Conservation (phyloP, 2,329 filamentous ascomycete genomes). For the Fusarium sp. region DNA sequence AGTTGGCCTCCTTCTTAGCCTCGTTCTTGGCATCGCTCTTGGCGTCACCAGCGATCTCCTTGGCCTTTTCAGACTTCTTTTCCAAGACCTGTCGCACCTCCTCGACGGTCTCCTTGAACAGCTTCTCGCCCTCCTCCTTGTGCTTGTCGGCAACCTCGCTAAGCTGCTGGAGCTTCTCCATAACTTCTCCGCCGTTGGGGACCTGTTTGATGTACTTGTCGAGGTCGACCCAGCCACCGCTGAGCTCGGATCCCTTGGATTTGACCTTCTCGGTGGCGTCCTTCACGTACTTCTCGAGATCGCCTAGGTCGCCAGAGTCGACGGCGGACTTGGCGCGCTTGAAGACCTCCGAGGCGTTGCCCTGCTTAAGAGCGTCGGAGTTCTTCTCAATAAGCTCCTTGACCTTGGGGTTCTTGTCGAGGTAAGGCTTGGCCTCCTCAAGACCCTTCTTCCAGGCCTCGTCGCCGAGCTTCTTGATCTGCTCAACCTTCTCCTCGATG, state of each 20-base stretch:
- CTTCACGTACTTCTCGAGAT: slow-evolving; percentile 56
- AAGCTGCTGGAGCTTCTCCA: slow-evolving; percentile 76
- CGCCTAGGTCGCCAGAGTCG: slow-evolving; percentile 72
- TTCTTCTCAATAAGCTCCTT: slow-evolving; percentile 83
- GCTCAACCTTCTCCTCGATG: slow-evolving; percentile 78
- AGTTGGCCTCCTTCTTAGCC: slow-evolving; percentile 62
- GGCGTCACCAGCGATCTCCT: slow-evolving; percentile 71
- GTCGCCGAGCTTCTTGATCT: slow-evolving; percentile 77
- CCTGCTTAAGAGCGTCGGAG: slow-evolving; percentile 75
- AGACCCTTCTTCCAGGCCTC: slow-evolving; percentile 80
- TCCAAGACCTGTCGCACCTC: slow-evolving; percentile 77
- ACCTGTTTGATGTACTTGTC: slow-evolving; percentile 77
- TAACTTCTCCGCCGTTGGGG: slow-evolving; percentile 74
- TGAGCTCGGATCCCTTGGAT: slow-evolving; percentile 59
- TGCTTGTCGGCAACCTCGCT: slow-evolving; percentile 77
- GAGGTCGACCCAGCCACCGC: slow-evolving; percentile 63
- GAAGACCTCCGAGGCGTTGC: slow-evolving; percentile 76
- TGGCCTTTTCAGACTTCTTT: slow-evolving; percentile 69
- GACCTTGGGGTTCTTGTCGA: slow-evolving; percentile 83
- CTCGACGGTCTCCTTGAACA: slow-evolving; percentile 77
- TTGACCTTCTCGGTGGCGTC: slow-evolving; percentile 59
- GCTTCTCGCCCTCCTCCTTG: slow-evolving; percentile 77
- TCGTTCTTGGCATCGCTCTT: slow-evolving; percentile 66
- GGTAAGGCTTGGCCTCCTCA: slow-evolving; percentile 78
- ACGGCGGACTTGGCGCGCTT: slow-evolving; percentile 73